phyloP scores from a whole-genome alignment of 2,329 filamentous ascomycete species.

The Xylariaceae sp. region DNA sequence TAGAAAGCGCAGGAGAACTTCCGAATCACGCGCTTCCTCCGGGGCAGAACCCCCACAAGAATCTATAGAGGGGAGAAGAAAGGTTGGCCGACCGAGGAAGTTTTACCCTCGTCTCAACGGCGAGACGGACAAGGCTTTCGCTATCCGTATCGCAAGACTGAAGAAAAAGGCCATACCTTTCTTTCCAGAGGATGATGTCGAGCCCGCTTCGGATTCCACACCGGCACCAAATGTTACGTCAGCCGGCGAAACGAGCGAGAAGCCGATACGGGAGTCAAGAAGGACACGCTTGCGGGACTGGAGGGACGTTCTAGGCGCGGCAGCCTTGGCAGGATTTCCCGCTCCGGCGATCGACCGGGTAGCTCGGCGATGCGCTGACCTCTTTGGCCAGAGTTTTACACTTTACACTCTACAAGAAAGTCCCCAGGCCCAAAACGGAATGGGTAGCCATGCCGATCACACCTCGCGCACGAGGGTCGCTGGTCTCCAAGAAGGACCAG shows the following conservation, averaged over 20 bases:
- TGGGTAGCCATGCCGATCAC: constrained; percentile 21
- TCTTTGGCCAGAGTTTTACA: constrained; percentile 71
- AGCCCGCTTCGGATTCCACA: constrained; percentile 14
- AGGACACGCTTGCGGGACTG: constrained; percentile 60
- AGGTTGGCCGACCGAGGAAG: constrained; percentile 41
- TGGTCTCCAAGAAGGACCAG: constrained; percentile 16
- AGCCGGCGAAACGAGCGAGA: constrained; percentile 15
- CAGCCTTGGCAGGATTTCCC: constrained; percentile 69
- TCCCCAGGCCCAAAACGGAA: constrained; percentile 14
- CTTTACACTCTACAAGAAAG: constrained; percentile 52
- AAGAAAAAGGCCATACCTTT: constrained; percentile 35
- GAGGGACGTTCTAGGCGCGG: constrained; percentile 78
- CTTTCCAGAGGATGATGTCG: constrained; percentile 22
- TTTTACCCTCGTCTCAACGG: constrained; percentile 38
- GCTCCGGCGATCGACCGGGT: constrained; percentile 61
- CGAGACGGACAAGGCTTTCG: constrained; percentile 46
- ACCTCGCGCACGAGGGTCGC: constrained; percentile 28
- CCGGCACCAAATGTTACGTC: constrained; percentile 6
- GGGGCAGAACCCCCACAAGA: constrained; percentile 2
- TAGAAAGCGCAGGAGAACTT: background rate
- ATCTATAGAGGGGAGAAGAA: constrained; percentile 15
- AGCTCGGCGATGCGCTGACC: constrained; percentile 65
- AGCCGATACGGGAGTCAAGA: background rate
- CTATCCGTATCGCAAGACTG: constrained; percentile 43
- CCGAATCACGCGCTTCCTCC: constrained; percentile 2